phyloP scores from a whole-genome alignment of 2,329 filamentous ascomycete genomes.

The Colletotrichum coccodes region DNA sequence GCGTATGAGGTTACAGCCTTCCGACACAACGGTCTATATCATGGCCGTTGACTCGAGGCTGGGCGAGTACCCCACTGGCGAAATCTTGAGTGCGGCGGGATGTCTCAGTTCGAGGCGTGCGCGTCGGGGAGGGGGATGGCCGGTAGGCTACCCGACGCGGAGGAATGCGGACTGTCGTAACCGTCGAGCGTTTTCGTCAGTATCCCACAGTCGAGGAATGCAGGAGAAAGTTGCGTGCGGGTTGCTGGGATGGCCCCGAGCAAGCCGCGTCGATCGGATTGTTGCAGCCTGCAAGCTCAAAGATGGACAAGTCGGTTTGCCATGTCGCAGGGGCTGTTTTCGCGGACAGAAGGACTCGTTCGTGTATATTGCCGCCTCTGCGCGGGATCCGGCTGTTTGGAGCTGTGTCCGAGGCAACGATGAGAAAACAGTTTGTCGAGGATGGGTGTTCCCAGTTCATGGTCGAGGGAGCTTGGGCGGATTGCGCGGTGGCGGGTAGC shows the following conservation, averaged over 20 bases:
- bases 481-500: not conserved
- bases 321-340: not conserved
- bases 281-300: not conserved
- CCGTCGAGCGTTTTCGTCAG: not conserved
- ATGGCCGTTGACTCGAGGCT: not conserved
- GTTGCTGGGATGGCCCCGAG: not conserved
- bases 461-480: not conserved
- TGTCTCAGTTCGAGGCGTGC: slow-evolving; percentile 13
- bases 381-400: not conserved
- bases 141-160: not conserved
- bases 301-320: not conserved
- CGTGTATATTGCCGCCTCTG: not conserved
- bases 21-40: not conserved
- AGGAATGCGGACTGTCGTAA: not conserved
- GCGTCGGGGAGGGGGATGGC: not conserved
- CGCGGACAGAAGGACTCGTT: not conserved
- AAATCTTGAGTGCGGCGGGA: slow-evolving; percentile 1
- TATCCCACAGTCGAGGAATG: not conserved
- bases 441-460: not conserved
- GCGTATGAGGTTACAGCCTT: not conserved
- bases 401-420: slow-evolving; percentile 6
- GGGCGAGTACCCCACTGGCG: not conserved
- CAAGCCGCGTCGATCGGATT: not conserved
- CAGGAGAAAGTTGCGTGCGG: not conserved
- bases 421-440: not conserved